phyloP scores from a whole-genome alignment of 208 protist species.

The Plasmodiophora brassicae region DNA sequence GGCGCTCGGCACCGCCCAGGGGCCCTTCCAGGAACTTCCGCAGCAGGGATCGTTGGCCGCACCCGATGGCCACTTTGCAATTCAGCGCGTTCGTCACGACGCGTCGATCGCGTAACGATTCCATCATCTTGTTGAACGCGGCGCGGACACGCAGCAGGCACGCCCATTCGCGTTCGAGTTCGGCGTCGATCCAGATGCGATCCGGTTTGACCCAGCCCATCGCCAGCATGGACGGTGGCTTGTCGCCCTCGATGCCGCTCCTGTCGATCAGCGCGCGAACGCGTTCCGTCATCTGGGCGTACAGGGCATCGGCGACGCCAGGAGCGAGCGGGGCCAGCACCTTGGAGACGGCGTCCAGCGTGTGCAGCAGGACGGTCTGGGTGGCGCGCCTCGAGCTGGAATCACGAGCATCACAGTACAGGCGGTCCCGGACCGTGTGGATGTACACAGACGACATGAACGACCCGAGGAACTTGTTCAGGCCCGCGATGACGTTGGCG shows the following conservation, averaged over 20 bases:
- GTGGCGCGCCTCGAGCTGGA: slow-evolving; percentile 50
- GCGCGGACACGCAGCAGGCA: not conserved
- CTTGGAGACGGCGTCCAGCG: slow-evolving; percentile 45
- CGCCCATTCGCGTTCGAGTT: not conserved
- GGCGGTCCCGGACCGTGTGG: slow-evolving; percentile 41
- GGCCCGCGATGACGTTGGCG: not conserved
- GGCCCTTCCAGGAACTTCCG: not conserved
- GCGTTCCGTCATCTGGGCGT: not conserved
- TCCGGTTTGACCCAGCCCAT: not conserved
- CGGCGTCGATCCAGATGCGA: not conserved
- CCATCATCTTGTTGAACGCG: slow-evolving; percentile 11
- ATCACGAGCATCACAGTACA: slow-evolving; percentile 60
- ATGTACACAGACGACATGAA: slow-evolving; percentile 52
- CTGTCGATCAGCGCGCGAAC: too few species aligned
- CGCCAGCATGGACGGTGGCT: not conserved
- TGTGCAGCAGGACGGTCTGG: slow-evolving; percentile 45
- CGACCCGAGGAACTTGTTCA: slow-evolving; percentile 38
- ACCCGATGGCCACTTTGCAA: not conserved
- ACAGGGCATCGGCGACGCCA: slow-evolving; percentile 63
- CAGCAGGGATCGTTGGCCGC: not conserved
- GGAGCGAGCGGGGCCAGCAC: slow-evolving; percentile 60
- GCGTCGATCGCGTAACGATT: not conserved
- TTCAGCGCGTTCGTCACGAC: not conserved
- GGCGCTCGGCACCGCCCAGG: not conserved
- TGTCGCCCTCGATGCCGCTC: too few species aligned